Evolutionary conservation across 768 basidiomycete genomes (phyloP).

Genomic region (Astraeus odoratus): DNA sequence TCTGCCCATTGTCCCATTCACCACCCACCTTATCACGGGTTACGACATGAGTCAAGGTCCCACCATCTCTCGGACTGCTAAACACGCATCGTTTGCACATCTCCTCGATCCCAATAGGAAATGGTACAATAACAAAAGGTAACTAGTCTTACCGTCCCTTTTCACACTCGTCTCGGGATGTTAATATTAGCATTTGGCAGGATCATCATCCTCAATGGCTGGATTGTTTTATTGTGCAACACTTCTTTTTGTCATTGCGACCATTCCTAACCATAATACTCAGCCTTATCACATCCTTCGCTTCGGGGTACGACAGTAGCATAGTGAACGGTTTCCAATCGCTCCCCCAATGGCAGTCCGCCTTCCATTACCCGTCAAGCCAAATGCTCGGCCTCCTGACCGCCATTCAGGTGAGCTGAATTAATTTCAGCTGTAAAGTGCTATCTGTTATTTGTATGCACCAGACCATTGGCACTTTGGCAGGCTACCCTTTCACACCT

Average conservation of each 20-base stretch:
- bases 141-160: too few species aligned
- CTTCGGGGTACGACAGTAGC: constrained; percentile 33
- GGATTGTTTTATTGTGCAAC: not conserved
- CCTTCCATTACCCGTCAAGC: constrained; percentile 24
- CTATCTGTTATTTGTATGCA: not conserved
- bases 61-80: too few species aligned
- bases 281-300: constrained; percentile 31
- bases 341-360: constrained; percentile 30
- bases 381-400: constrained; percentile 31
- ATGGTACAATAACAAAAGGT: too few species aligned
- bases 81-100: too few species aligned
- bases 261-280: not conserved
- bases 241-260: not conserved
- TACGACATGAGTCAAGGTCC: too few species aligned
- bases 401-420: constrained; percentile 25
- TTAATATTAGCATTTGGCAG: too few species aligned
- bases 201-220: constrained; percentile 8
- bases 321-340: constrained; percentile 38
- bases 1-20: too few species aligned
- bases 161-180: too few species aligned
- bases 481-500: constrained; percentile 63
- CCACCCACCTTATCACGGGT: too few species aligned
- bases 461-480: constrained; percentile 64
- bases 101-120: too few species aligned
- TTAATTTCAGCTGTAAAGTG: not conserved